Evolutionary conservation across 2,329 filamentous ascomycete species (phyloP), one percentile per base, ranked within the genome.

Genomic region (Ascocoryne sarcoides): DNA sequence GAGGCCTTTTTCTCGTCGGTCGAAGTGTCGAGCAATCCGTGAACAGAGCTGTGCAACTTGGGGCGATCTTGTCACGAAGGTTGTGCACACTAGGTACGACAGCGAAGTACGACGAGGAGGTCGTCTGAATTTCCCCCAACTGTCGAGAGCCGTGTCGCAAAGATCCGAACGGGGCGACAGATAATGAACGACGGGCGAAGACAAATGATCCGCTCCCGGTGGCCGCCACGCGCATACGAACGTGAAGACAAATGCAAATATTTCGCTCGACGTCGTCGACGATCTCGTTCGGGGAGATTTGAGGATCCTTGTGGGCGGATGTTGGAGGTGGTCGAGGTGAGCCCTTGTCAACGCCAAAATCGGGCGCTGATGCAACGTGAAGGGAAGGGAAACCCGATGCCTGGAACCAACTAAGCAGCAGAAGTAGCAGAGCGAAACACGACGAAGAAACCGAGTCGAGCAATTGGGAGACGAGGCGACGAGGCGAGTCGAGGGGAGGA

Each of bases 311-410:
- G 43, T 38, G n/a, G n/a, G n/a, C n/a, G n/a, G 45, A 36, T 32
- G 41, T 32, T 26, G 39, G 36, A 28, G 43, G n/a, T n/a, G 32
- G 43, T 46, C 37, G 44, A 40, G 44, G 45, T 43, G 47, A 44
- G 45, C 46, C 48, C 45, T 45, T 46, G 51, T 53, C 49, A 51
- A 50, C 46, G 46, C 40, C 42, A 40, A 30, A 43, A 35, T 40
- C 31, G 39, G 42, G 41, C 30, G 39, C 30, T 43, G 45, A 37
- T 48, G 49, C 43, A 44, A 46, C 45, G 48, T 51, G 48, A 47
- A 49, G 37, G 34, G 37, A 16, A 37, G 23, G n/a, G 33, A 41
- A 40, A 50, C 40, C 39, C 40, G 30, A n/a, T 39, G 43, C 37
- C 42, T 45, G 40, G 40, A 34, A 36, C 38, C 43, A 40, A 36